phyloP scores from a whole-genome alignment of 2,329 filamentous ascomycete genomes.

The Pseudogymnoascus sp. region DNA sequence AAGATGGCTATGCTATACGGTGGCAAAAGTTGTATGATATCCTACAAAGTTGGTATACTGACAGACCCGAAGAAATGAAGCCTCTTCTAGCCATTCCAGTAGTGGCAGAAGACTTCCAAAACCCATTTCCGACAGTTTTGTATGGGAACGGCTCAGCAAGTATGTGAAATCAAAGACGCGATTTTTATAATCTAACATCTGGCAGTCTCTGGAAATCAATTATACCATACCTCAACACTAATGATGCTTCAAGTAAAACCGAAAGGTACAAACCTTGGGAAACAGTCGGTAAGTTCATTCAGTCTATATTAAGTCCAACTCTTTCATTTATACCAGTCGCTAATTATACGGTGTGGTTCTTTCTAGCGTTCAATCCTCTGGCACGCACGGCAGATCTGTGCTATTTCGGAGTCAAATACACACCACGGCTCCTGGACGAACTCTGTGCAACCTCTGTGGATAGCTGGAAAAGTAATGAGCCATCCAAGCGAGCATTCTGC shows the following conservation, averaged over 20 bases:
- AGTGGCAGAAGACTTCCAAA: constrained; percentile 23
- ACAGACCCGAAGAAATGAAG: constrained; percentile 31
- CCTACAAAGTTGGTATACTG: constrained; percentile 36
- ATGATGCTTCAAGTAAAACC: constrained; percentile 29
- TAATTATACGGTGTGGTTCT: constrained; percentile 20
- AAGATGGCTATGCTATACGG: constrained; percentile 22
- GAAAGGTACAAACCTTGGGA: constrained; percentile 20
- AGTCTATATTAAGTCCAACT: background rate
- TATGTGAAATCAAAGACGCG: background rate
- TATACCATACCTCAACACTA: constrained; percentile 29
- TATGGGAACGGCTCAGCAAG: constrained; percentile 13
- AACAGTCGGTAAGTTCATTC: constrained; percentile 21
- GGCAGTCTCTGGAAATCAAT: constrained; percentile 30
- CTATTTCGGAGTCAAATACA: constrained; percentile 48
- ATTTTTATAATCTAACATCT: background rate
- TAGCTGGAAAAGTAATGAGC: constrained; percentile 47
- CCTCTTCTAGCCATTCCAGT: constrained; percentile 32
- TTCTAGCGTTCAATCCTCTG: constrained; percentile 37
- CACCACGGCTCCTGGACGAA: constrained; percentile 51
- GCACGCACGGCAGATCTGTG: constrained; percentile 50
- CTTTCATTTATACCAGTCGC: background rate
- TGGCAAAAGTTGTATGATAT: constrained; percentile 36
- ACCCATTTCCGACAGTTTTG: constrained; percentile 19
- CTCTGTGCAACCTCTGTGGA: constrained; percentile 50
- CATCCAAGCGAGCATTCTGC: constrained; percentile 39